These are phyloP conservation scores for Cercophora scortea DNA, from an alignment of 495 filamentous ascomycete genomes.

Conservation along the genomic window DNA sequence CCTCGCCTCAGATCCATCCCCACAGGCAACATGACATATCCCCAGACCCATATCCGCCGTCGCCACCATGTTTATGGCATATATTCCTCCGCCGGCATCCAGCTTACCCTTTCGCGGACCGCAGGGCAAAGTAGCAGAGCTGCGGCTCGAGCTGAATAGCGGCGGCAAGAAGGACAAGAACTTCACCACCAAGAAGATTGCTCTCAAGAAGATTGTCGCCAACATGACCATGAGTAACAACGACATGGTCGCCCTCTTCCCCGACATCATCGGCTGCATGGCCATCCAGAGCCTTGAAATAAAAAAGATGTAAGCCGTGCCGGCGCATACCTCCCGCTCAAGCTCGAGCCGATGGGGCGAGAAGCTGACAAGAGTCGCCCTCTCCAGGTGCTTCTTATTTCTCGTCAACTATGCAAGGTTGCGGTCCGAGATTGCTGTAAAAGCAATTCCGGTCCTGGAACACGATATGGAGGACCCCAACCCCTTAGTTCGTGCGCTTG, in stretches of 20 bases:
- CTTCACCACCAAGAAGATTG: conserved; percentile 92
- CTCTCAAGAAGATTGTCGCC: conserved; percentile 98
- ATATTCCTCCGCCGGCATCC: conserved; percentile 31
- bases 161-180: conserved; percentile 99
- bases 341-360: not conserved
- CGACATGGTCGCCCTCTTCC: conserved; percentile 96
- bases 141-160: conserved; percentile 87
- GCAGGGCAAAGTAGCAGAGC: conserved; percentile 98
- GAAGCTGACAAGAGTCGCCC: conserved; percentile 14
- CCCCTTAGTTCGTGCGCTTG: conserved; percentile 86
- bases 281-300: conserved; percentile 88
- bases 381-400: conserved; percentile 85
- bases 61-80: conserved; percentile 43
- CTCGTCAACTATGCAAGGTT: conserved; percentile 93
- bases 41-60: not conserved
- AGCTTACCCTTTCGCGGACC: conserved; percentile 32
- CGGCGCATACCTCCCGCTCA: not conserved
- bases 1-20: not conserved
- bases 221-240: conserved; percentile 99
- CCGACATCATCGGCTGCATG: conserved; percentile 94
- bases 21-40: conserved; percentile 20
- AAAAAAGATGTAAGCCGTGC: conserved; percentile 85
- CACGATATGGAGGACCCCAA: conserved; percentile 94
- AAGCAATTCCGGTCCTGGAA: conserved; percentile 81
- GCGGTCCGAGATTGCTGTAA: conserved; percentile 90